Percentiles rank a stretch among this genome's conserved stretches.
phyloP scores from a whole-genome alignment of 331 rosid genomes.

The Dryas integrifolia region DNA sequence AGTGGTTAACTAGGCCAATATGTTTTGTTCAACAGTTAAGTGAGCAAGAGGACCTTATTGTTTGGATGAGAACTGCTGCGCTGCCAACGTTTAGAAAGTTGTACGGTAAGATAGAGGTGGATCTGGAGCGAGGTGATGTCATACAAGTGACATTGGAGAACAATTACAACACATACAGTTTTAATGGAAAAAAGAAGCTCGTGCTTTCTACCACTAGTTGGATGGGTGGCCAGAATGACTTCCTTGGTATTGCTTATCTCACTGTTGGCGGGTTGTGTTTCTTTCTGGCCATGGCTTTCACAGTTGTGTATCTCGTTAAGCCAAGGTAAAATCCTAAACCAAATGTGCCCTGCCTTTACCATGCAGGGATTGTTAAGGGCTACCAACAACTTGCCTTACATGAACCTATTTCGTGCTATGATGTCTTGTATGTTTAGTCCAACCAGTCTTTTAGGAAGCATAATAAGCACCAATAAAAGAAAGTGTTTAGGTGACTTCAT shows the following conservation, averaged over 20 bases:
- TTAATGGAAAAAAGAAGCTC: conserved; percentile 85
- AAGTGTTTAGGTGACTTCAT: not conserved
- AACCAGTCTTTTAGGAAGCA: not conserved
- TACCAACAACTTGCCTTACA: conserved; percentile 7
- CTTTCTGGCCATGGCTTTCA: conserved; percentile 79
- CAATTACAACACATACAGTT: conserved; percentile 83
- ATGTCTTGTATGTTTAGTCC: not conserved
- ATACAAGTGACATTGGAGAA: conserved; percentile 56
- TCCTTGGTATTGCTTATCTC: conserved; percentile 92
- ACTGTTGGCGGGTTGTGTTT: conserved; percentile 91
- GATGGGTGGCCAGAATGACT: conserved; percentile 98
- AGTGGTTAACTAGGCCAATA: conserved; percentile 26
- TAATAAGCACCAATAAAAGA: not conserved
- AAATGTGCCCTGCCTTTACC: not conserved
- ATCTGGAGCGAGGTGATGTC: conserved; percentile 48
- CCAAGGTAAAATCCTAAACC: conserved; percentile 67
- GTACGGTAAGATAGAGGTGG: conserved; percentile 86
- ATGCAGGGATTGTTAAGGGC: not conserved
- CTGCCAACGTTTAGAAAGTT: conserved; percentile 89
- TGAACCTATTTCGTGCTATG: not conserved
- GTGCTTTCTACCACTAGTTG: conserved; percentile 91
- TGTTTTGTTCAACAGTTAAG: conserved; percentile 63
- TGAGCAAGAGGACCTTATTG: conserved; percentile 91
- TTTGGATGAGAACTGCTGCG: conserved; percentile 99
- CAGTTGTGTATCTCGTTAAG: conserved; percentile 75